phyloP scores from a whole-genome alignment of 2,329 filamentous ascomycete genomes.

The Aureobasidium leucospermi region DNA sequence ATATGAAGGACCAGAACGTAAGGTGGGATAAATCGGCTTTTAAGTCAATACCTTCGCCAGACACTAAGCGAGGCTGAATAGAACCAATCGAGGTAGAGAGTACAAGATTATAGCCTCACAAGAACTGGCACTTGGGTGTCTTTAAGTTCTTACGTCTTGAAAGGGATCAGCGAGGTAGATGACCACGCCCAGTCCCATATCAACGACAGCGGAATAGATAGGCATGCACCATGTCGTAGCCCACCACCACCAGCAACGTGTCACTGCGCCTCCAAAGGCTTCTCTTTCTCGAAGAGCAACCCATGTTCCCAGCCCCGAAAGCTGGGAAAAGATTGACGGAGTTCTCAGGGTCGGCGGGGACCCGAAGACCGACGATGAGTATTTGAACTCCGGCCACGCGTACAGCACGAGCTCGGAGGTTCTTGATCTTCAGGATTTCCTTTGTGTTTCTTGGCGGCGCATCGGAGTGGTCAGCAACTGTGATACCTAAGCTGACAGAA shows the following conservation, averaged over 20 bases:
- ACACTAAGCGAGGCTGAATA: neutral
- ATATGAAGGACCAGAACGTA: neutral
- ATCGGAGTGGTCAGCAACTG: neutral
- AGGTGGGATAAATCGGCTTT: neutral
- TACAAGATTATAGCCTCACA: neutral
- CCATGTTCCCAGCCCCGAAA: neutral
- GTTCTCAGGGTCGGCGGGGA: neutral
- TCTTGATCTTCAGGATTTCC: neutral
- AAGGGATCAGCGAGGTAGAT: neutral
- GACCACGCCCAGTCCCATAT: slow-evolving; percentile 8
- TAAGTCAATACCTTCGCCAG: neutral
- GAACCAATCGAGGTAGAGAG: neutral
- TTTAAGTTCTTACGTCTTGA: neutral
- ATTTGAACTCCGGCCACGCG: slow-evolving; percentile 1
- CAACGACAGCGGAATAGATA: neutral
- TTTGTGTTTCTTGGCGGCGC: neutral
- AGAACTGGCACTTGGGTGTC: neutral
- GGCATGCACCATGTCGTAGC: neutral
- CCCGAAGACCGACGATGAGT: slow-evolving; percentile 6
- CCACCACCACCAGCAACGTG: neutral
- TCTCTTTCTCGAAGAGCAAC: neutral
- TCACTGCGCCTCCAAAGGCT: neutral
- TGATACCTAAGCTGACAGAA: neutral
- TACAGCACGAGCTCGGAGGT: neutral
- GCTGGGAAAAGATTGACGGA: neutral